Base-by-base conservation (phyloP, 805 yeast species). In the Priceomyces medius region DNA sequence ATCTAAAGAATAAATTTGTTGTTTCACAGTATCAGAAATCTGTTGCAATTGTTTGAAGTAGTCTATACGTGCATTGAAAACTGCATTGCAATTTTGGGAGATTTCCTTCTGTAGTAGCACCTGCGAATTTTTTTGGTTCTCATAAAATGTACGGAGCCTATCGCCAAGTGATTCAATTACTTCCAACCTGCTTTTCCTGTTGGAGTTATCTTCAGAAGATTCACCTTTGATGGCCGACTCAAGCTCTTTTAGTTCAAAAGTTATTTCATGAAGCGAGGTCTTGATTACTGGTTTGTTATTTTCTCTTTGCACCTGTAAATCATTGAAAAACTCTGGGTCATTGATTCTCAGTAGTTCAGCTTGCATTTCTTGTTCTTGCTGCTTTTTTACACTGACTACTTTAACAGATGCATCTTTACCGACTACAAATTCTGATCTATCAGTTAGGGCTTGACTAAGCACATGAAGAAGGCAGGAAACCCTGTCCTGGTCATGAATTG, bases 11-110 rank as follows among this genome's bases (percentile, higher is more conserved):
- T 41, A 52, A 3, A 21, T 42, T 7, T 52, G 46, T 33, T 78
- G 73, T 6, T 75, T 74, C 26, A 91, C 90, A 31, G 81, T 81
- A 61, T 93, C 98, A 0, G 97, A 88, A 18, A 90, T 74, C 39
- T 74, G 83, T 60, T 93, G 99, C 21, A 93, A 72, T 46, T 88
- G 90, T 51, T 81, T 80, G 65, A 83, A 93, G 59, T 90, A 93
- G 32, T 77, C 85, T 28, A 91, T 76, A 39, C 91, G 79, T n/a
- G 81, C 67, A 61, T 91, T 93, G 64, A 82, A 91, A 0, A 86
- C 74, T 23, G 76, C 74, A 47, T 88, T 80, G 45, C 82, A 66
- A 32, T 68, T 66, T 16, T 76, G 73, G 31, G 77, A 69, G 10
- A 76, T 53, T 44, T 77, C 84, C 29, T 73, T 71, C 21, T 72